phyloP scores from a whole-genome alignment of 768 basidiomycete species.

The Amanita exitialis region DNA sequence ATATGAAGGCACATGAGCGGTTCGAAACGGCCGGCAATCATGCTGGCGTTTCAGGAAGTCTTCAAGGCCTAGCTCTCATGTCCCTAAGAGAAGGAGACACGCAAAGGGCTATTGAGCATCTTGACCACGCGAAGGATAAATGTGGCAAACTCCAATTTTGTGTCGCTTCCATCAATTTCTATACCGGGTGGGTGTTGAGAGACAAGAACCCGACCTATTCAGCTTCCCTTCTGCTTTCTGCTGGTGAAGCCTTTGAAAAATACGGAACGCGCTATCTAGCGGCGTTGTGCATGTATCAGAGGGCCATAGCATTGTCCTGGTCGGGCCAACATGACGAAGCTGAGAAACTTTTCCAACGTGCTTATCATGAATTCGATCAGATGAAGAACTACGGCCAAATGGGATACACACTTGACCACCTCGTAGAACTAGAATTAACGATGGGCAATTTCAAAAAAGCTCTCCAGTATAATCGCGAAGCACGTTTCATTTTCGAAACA shows the following conservation, averaged over 20 bases:
- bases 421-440: background rate
- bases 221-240: background rate
- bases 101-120: background rate
- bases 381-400: background rate
- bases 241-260: background rate
- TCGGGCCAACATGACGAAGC: background rate
- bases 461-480: background rate
- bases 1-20: background rate
- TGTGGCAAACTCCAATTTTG: background rate
- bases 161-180: background rate
- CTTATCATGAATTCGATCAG: background rate
- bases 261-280: background rate
- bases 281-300: background rate
- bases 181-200: background rate
- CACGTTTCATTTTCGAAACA: background rate
- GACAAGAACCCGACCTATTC: background rate
- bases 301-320: background rate
- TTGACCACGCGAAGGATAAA: background rate
- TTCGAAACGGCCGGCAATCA: background rate
- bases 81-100: background rate
- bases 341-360: background rate
- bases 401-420: background rate
- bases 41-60: background rate
- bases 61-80: background rate
- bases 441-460: background rate